A percentile compares a stretch with the other conserved stretches of the same genome.
phyloP scores from a whole-genome alignment of 139 green algal species.

The Nannochloris sp. region DNA sequence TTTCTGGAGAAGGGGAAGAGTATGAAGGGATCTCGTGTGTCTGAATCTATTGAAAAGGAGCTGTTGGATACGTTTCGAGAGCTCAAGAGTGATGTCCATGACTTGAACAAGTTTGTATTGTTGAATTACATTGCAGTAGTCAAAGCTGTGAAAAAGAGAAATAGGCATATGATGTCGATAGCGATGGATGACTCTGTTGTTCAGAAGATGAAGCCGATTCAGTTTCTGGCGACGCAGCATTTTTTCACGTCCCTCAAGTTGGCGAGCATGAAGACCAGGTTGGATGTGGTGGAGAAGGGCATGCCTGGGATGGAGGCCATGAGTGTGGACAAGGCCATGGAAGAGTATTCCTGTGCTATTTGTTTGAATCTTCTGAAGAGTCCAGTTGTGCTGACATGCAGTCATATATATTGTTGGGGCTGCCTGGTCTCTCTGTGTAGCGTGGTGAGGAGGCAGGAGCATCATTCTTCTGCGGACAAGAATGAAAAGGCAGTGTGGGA shows the following conservation, averaged over 20 bases:
- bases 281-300: constrained; percentile 45
- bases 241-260: constrained; percentile 72
- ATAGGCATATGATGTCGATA: constrained; percentile 42
- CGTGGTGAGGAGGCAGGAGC: background rate
- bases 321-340: background rate
- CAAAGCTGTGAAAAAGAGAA: constrained; percentile 78
- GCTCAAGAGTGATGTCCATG: constrained; percentile 19
- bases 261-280: constrained; percentile 49
- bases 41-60: background rate
- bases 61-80: constrained; percentile 35
- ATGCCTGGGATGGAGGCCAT: background rate
- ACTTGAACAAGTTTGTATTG: constrained; percentile 59
- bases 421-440: constrained; percentile 53
- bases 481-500: constrained; percentile 6
- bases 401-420: constrained; percentile 79
- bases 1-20: constrained; percentile 20
- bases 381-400: constrained; percentile 76
- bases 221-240: constrained; percentile 52
- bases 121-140: constrained; percentile 81
- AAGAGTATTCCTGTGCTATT: constrained; percentile 70
- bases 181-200: background rate
- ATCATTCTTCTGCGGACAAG: background rate
- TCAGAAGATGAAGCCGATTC: constrained; percentile 26
- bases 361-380: constrained; percentile 64
- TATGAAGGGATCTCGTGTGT: constrained; percentile 1